Evolutionary conservation across 2,329 filamentous ascomycete genomes (phyloP).

Genomic region (Cladophialophora psammophila): DNA sequence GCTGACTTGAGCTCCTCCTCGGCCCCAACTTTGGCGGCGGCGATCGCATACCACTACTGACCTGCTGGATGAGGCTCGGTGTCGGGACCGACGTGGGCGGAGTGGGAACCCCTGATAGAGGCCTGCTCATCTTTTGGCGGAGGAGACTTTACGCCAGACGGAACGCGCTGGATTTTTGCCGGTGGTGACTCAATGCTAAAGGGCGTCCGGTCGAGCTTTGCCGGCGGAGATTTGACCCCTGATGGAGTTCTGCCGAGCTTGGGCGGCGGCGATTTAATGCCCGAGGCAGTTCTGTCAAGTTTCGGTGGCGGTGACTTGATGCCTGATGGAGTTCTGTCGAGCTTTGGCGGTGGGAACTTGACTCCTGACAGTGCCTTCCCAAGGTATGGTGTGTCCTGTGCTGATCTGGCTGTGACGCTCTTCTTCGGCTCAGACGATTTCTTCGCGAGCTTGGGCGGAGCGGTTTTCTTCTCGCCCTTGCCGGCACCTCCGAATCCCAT

Average conservation of each 20-base stretch:
- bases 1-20: constrained; percentile 27
- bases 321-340: constrained; percentile 18
- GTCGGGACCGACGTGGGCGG: constrained; percentile 31
- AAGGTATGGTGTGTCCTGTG: constrained; percentile 18
- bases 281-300: constrained; percentile 22
- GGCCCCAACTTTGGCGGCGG: constrained; percentile 32
- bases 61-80: constrained; percentile 17
- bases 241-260: constrained; percentile 16
- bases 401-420: not conserved
- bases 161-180: constrained; percentile 5
- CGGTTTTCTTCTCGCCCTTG: constrained; percentile 15
- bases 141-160: constrained; percentile 26
- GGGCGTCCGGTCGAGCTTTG: constrained; percentile 21
- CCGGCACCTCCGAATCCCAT: constrained; percentile 25
- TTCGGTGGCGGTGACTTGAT: constrained; percentile 16
- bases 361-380: constrained; percentile 19
- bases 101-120: constrained; percentile 15
- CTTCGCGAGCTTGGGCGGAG: constrained; percentile 31
- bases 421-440: constrained; percentile 22
- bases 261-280: constrained; percentile 16
- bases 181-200: constrained; percentile 20
- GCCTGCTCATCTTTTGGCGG: constrained; percentile 17
- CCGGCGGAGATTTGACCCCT: constrained; percentile 22
- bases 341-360: constrained; percentile 27
- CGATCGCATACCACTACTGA: constrained; percentile 24